Evolutionary conservation across 768 basidiomycete genomes (phyloP), one percentile per base, ranked within the genome.

Genomic region (Leccinum boreale): DNA sequence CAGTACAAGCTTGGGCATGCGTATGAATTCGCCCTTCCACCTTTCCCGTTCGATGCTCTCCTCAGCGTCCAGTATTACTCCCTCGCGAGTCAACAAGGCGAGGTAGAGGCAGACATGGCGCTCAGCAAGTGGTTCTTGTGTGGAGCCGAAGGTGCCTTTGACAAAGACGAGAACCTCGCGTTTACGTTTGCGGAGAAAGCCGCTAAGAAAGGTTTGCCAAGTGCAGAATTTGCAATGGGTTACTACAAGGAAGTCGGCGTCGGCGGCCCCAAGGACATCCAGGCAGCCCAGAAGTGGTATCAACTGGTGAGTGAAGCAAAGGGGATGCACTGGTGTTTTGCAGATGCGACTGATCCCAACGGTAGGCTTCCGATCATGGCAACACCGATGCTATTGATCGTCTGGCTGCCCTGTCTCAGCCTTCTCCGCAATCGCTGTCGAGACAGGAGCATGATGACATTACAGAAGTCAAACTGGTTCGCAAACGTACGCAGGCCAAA

Each of bases 111-210:
- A 0, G 94, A 98, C 69, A 95, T 98, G 94, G 95, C 94, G 3
- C 80, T 98, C 53, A 87, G 85, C 72, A 98, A 97, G 74, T 98
- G 96, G 95, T 98, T 97, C 78, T 75, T 98, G 50, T 95, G 94
- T 68, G 95, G 95, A 4, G 85, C 87, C 0, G 79, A 81, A 35
- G 82, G 82, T 8, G 74, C 78, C 14, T 94, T 97, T 64, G 90
- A 91, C 39, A 93, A 94, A 72, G 92, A 95, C 70, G 94, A 97
- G 69, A 75, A 70, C 1, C 79, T 98, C 3, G 94, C 96, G 2
- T 84, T 84, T 62, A 90, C 87, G 0, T 98, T 96, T 74, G 96
- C 96, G 0, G 87, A 92, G 61, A 95, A 96, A 73, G 89, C 90
- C 0, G 87, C 89, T 0, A 69, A 76, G 49, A 89, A 86, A 64